These are phyloP conservation scores for Funneliformis geosporum DNA, from an alignment of 192 early-diverging fungal genomes.

Conservation along the genomic window DNA sequence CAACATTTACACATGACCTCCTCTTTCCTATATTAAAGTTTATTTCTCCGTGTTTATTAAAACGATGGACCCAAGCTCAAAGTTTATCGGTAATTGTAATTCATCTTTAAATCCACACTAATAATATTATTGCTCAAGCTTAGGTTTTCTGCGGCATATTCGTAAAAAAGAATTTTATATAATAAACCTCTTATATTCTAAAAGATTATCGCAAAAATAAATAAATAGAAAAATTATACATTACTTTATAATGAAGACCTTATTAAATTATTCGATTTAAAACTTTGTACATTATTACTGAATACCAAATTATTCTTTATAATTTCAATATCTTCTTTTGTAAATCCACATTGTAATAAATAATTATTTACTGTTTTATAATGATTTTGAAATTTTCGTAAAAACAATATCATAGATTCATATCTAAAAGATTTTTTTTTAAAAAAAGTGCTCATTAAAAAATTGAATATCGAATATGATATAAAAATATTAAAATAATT, in stretches of 20 bases:
- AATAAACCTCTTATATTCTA: too few species aligned
- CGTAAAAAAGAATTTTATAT: too few species aligned
- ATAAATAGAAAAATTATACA: too few species aligned
- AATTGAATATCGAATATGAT: background rate
- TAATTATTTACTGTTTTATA: conserved; percentile 1
- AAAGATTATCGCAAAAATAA: too few species aligned
- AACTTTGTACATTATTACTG: background rate
- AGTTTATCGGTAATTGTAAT: background rate
- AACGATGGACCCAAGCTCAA: background rate
- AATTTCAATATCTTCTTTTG: background rate
- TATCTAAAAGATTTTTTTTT: too few species aligned
- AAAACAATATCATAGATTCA: background rate
- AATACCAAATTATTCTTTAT: conserved; percentile 13
- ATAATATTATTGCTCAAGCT: too few species aligned
- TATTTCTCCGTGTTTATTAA: background rate
- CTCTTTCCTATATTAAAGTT: background rate
- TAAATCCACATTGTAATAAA: background rate
- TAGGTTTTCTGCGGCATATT: too few species aligned
- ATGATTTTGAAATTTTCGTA: background rate
- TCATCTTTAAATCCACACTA: too few species aligned
- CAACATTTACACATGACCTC: background rate
- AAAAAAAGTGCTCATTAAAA: background rate
- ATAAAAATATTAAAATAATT: background rate
- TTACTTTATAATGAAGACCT: background rate
- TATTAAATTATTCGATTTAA: background rate